Conservation (phyloP, 2,329 filamentous ascomycete species). For the Byssoonygena ceratinophila region DNA sequence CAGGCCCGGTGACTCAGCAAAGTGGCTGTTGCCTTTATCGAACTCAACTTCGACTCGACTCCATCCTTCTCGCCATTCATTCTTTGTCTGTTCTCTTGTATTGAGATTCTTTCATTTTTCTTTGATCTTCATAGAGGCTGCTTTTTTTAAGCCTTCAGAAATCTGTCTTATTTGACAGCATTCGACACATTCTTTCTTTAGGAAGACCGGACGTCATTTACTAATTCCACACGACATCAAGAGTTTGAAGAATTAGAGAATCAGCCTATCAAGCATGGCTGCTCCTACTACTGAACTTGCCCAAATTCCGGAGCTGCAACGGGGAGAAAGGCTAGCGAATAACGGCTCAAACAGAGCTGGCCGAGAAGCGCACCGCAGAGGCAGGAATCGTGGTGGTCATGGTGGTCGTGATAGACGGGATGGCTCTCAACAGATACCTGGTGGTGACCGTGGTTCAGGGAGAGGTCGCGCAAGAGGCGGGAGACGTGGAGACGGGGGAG, state of each 20-base stretch:
- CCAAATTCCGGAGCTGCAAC: background rate
- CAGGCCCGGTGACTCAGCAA: background rate
- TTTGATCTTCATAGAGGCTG: background rate
- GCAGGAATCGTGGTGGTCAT: background rate
- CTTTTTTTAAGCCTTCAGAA: constrained; percentile 10
- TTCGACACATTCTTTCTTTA: background rate
- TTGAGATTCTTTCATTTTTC: background rate
- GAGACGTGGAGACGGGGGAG: constrained; percentile 1
- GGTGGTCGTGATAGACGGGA: background rate
- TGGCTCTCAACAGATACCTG: background rate
- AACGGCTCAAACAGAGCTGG: constrained; percentile 6
- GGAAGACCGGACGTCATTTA: background rate
- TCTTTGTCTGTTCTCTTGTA: no score
- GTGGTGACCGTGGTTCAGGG: background rate
- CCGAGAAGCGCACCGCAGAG: background rate
- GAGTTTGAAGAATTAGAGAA: background rate
- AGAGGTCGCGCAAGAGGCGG: constrained; percentile 4
- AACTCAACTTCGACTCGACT: no score
- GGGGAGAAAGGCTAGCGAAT: background rate
- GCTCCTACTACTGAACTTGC: background rate
- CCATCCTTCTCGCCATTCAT: no score
- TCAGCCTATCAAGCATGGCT: background rate
- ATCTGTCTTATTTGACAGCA: background rate
- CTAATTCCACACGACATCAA: background rate
- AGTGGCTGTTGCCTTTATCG: background rate